Conservation (phyloP, 2,329 filamentous ascomycete genomes). For the Cladosporium sp. region DNA sequence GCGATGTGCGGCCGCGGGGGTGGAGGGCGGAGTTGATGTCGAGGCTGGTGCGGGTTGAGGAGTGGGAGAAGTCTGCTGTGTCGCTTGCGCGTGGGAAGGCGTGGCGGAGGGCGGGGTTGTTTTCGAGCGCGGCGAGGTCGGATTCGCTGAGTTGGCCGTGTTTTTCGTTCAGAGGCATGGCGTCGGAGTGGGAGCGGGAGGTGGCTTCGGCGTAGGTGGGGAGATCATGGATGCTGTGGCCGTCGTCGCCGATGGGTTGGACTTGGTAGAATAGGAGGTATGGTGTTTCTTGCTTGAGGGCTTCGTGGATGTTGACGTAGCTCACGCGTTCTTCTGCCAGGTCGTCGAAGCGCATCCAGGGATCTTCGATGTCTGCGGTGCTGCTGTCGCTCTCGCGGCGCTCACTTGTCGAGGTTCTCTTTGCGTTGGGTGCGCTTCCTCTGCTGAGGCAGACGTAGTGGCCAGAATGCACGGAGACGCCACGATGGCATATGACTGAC, state of each 20-base stretch:
- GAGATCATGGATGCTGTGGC: conserved; percentile 32
- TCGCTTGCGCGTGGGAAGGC: conserved; percentile 14
- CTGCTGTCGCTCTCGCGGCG: conserved; percentile 37
- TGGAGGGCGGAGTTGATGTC: conserved; percentile 26
- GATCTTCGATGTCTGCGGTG: conserved; percentile 62
- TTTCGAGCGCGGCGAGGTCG: conserved; percentile 18
- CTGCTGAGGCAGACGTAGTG: conserved; percentile 88
- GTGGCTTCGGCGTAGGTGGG: conserved; percentile 41
- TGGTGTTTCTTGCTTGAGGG: conserved; percentile 80
- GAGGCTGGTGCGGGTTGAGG: conserved; percentile 27
- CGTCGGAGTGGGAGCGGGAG: conserved; percentile 26
- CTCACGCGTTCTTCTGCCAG: conserved; percentile 68
- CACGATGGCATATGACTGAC: conserved; percentile 88
- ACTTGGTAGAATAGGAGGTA: conserved; percentile 97
- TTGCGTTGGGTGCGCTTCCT: conserved; percentile 51
- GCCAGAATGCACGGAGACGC: conserved; percentile 77
- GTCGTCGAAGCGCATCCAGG: conserved; percentile 93
- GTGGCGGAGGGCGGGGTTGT: conserved; percentile 12
- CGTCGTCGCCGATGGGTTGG: conserved; percentile 73
- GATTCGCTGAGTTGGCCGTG: conserved; percentile 19
- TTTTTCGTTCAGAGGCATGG: conserved; percentile 22
- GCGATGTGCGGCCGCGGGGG: conserved; percentile 32
- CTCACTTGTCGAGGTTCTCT: conserved; percentile 49
- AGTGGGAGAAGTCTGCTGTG: conserved; percentile 17
- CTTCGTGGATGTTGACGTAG: conserved; percentile 72